Conservation (phyloP, 768 basidiomycete genomes). For the Amanita rubescens region DNA sequence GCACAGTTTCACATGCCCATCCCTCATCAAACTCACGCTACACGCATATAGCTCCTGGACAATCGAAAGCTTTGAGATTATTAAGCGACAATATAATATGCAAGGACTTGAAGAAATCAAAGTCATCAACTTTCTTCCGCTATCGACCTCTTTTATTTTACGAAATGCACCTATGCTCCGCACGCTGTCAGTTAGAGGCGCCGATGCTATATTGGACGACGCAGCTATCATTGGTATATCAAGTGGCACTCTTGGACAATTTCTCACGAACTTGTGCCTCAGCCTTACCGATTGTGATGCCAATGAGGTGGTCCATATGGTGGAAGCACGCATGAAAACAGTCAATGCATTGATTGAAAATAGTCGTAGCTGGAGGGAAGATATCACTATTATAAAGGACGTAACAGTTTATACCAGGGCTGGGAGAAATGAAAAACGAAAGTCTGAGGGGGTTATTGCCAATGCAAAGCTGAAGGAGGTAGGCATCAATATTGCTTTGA, state of each 20-base stretch:
- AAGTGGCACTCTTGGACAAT: not conserved
- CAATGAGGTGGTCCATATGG: not conserved
- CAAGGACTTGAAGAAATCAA: not conserved
- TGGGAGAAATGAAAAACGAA: not conserved
- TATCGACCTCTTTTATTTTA: not conserved
- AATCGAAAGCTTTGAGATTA: not conserved
- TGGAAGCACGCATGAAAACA: not conserved
- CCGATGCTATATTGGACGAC: not conserved
- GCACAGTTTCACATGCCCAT: not conserved
- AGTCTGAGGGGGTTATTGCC: not conserved
- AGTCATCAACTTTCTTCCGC: not conserved
- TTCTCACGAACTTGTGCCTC: not conserved
- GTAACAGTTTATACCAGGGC: not conserved
- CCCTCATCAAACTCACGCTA: not conserved
- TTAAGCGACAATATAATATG: not conserved
- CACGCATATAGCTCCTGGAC: not conserved
- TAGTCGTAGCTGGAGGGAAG: not conserved
- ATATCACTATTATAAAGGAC: not conserved
- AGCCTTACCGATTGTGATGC: not conserved
- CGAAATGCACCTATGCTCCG: not conserved
- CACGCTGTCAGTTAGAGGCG: not conserved
- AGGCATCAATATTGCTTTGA: not conserved
- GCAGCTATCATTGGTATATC: not conserved
- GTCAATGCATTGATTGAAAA: not conserved
- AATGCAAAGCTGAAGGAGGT: not conserved